Evolutionary conservation across 2,329 filamentous ascomycete genomes (phyloP).

Genomic region (Clonostachys sp.): DNA sequence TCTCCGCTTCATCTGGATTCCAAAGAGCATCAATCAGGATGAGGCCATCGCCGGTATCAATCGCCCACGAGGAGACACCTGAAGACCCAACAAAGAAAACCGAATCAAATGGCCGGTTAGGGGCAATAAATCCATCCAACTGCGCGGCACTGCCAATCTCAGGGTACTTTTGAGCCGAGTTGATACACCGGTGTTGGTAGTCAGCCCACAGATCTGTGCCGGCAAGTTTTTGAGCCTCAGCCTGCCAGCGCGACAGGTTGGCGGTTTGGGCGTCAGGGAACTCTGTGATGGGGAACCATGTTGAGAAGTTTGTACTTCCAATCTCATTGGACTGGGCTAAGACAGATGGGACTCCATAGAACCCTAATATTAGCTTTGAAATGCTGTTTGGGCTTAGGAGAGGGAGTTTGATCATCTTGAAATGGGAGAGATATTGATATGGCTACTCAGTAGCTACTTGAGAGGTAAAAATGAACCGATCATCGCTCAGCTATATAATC

Average conservation of each 20-base stretch:
- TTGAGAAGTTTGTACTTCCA: not conserved
- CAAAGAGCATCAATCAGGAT: conserved; percentile 13
- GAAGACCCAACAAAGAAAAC: conserved; percentile 13
- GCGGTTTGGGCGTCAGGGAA: conserved; percentile 7
- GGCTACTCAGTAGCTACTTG: too few relatives aligned
- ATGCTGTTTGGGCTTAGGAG: too few relatives aligned
- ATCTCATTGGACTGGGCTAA: too few relatives aligned
- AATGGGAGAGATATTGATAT: too few relatives aligned
- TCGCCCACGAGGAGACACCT: conserved; percentile 14
- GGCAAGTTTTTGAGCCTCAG: conserved; percentile 6
- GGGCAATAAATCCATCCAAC: conserved; percentile 9
- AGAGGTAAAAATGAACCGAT: too few relatives aligned
- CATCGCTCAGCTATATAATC: too few relatives aligned
- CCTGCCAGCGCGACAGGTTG: conserved; percentile 7
- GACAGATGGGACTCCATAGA: too few relatives aligned
- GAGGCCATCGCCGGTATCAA: conserved; percentile 16
- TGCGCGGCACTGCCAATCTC: conserved; percentile 4
- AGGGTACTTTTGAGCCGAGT: conserved; percentile 8
- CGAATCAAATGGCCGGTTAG: conserved; percentile 10
- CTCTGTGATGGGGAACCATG: conserved; percentile 7
- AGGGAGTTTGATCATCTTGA: too few relatives aligned
- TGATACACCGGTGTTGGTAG: conserved; percentile 9
- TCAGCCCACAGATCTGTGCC: conserved; percentile 7
- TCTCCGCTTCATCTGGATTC: conserved; percentile 9
- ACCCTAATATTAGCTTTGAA: too few relatives aligned